Evolutionary conservation across 2,329 filamentous ascomycete species (phyloP).

Genomic region (Alternaria panax): DNA sequence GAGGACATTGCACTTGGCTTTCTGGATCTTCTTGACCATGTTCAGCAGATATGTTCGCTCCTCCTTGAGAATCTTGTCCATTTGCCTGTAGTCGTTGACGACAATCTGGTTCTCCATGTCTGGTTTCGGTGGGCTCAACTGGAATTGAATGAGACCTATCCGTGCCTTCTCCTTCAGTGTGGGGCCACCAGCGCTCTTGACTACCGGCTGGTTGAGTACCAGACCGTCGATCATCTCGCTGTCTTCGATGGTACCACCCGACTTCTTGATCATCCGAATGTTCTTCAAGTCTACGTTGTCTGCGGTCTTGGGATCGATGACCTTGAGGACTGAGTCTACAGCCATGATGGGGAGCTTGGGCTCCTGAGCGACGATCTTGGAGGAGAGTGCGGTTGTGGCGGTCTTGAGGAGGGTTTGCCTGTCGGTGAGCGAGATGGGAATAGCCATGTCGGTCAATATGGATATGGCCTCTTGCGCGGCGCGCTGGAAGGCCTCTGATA

Average conservation of each 20-base stretch:
- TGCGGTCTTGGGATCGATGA: conserved; percentile 93
- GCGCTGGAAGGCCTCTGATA: conserved; percentile 96
- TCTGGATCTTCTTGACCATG: conserved; percentile 99
- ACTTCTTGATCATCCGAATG: conserved; percentile 96
- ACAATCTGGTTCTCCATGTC: conserved; percentile 99
- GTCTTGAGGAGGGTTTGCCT: conserved; percentile 92
- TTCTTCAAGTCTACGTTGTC: conserved; percentile 97
- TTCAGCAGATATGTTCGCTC: conserved; percentile 97
- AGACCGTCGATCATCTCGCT: conserved; percentile 96
- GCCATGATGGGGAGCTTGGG: conserved; percentile 98
- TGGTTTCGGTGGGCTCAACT: conserved; percentile 96
- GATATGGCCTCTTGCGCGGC: conserved; percentile 88
- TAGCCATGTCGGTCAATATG: conserved; percentile 93
- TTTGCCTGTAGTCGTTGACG: conserved; percentile 99
- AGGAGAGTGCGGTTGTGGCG: conserved; percentile 94
- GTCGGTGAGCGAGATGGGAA: conserved; percentile 88
- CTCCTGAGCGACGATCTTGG: conserved; percentile 98
- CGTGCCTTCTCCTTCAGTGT: conserved; percentile 94
- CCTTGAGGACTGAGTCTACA: conserved; percentile 93
- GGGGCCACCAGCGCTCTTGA: conserved; percentile 93
- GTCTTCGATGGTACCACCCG: conserved; percentile 97
- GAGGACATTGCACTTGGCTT: conserved; percentile 98
- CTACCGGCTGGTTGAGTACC: conserved; percentile 87
- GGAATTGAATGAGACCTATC: conserved; percentile 98
- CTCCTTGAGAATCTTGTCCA: conserved; percentile 99